A percentile compares a stretch with the other conserved stretches of the same genome.
Evolutionary conservation across 306 rosid genomes (phyloP).

Genomic region (Quercus suber): DNA sequence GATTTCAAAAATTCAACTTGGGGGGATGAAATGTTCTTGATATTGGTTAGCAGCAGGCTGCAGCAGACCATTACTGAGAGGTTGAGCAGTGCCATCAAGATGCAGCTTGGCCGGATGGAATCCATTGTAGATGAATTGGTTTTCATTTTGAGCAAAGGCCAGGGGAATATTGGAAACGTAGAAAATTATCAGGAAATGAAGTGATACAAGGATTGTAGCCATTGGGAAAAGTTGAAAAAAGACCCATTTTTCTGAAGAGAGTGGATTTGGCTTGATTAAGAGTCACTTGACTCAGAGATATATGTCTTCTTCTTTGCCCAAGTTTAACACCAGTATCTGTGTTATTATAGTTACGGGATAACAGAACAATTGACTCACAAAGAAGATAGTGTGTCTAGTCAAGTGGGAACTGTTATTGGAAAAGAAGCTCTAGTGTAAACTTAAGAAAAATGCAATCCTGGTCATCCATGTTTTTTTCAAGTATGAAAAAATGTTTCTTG

Average conservation of each 20-base stretch:
- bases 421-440: too few species aligned
- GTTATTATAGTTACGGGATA: not conserved
- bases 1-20: constrained; percentile 1
- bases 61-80: not conserved
- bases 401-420: too few species aligned
- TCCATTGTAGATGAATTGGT: not conserved
- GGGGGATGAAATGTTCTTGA: too few species aligned
- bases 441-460: too few species aligned
- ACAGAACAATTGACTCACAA: too few species aligned
- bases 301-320: not conserved
- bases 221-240: not conserved
- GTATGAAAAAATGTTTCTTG: too few species aligned
- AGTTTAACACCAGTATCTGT: not conserved
- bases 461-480: too few species aligned
- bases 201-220: not conserved
- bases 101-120: not conserved
- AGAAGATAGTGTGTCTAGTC: too few species aligned
- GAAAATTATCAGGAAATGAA: not conserved
- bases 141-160: not conserved
- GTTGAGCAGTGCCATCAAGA: not conserved
- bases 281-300: not conserved
- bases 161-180: not conserved
- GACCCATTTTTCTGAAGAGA: not conserved
- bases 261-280: not conserved
- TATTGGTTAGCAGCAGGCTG: too few species aligned